Evolutionary conservation across 495 filamentous ascomycete species (phyloP), one percentile per base, ranked within the genome.

Genomic region (Tuber calosporum): DNA sequence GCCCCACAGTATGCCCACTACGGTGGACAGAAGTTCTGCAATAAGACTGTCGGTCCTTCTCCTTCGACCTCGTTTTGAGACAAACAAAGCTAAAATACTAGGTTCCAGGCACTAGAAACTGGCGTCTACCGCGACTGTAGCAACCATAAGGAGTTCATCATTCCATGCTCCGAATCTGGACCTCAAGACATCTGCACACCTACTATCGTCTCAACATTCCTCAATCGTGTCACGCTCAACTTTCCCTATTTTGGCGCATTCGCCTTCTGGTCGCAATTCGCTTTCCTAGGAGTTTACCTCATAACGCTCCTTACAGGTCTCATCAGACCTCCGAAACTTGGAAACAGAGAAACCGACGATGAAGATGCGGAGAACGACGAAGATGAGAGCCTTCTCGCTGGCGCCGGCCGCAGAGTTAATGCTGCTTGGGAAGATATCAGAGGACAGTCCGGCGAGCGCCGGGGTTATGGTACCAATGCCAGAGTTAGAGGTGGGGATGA

Each of bases 191-290:
- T 97, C 19, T 99, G 95, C 85, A 98, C 93, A 22, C 93, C 95
- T 0, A 94, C 88, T 67, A 89, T 98, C 67, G 90, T 91, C 77
- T 93, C 91, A 72, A 97, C 92, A 0, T 97, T 99, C 84, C 84
- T 98, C 71, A 97, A 99, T 81, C 89, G 93, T 41, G 87, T 97
- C 48, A 96, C 92, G n/a, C 84, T 98, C 74, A 95, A 94, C 83
- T 99, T 93, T 85, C 94, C 96, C 22, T 91, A 97, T 80, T 97
- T 99, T 83, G 95, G 95, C n/a, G 90, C 88, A 43, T 85, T 98
- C 19, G 87, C 91, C 73, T 99, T 98, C 84, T 98, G 93, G 94
- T 91, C 92, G 0, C 96, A 98, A 81, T 97, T 97, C 79, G 89
- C 86, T 19, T 98, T 98, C 83, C 83, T 98, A 67, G 93, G 85